A percentile compares a stretch with the other conserved stretches of the same genome.
These are phyloP conservation scores for Cucurbita pepo DNA, from an alignment of 306 rosid genomes.

Conservation along the genomic window DNA sequence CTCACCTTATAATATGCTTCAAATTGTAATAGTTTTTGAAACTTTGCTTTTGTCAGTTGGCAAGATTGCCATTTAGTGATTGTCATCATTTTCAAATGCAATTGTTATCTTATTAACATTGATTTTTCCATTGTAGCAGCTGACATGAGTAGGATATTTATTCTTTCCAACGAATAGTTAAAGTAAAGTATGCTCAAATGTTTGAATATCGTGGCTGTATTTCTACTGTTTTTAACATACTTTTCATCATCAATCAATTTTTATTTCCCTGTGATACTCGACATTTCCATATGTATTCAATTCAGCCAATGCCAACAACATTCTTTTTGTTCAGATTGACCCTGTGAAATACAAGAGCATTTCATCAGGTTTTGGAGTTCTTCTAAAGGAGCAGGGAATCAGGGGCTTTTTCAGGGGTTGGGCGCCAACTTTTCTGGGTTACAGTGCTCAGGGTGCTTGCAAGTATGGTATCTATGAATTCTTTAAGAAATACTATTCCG, in stretches of 20 bases:
- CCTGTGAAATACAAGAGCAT: slow-evolving; percentile 78
- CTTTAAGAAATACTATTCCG: slow-evolving; percentile 89
- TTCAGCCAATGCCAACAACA: neutral
- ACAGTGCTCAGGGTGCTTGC: slow-evolving; percentile 99
- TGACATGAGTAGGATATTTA: neutral
- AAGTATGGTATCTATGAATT: slow-evolving; percentile 90
- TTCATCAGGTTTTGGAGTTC: slow-evolving; percentile 77
- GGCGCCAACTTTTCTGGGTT: slow-evolving; percentile 93
- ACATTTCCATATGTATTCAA: neutral
- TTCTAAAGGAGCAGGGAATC: slow-evolving; percentile 84
- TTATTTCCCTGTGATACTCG: neutral
- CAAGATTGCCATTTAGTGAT: neutral
- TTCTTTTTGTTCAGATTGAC: slow-evolving; percentile 48
- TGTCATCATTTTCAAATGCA: neutral
- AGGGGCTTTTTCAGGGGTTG: slow-evolving; percentile 91
- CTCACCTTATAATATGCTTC: neutral
- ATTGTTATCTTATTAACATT: neutral
- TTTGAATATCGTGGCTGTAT: neutral
- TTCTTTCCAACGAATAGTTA: neutral
- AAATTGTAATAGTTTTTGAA: neutral
- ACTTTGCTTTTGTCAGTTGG: neutral
- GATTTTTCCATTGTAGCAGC: neutral
- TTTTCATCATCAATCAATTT: neutral
- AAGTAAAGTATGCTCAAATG: too few relatives aligned
- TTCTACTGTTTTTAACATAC: neutral